phyloP scores from a whole-genome alignment of 306 rosid species.

The Ormosia emarginata region DNA sequence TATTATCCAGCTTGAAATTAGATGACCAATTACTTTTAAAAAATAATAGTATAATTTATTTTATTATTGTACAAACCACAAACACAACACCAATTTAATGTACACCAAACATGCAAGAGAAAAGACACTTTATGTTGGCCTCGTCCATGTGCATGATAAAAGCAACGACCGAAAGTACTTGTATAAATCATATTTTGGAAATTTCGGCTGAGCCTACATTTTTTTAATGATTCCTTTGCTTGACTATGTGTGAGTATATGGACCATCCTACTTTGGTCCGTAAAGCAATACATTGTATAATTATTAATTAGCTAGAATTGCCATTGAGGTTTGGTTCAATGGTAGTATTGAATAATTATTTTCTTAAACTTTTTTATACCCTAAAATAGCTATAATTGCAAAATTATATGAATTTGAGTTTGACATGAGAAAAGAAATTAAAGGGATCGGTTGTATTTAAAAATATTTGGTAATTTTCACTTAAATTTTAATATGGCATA shows the following conservation, averaged over 20 bases:
- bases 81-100: neutral
- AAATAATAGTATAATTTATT: no score
- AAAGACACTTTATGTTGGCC: constrained; percentile 8
- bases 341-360: neutral
- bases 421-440: neutral
- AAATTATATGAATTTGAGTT: neutral
- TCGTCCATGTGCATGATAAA: constrained; percentile 32
- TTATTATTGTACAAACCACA: neutral
- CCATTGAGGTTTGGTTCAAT: neutral
- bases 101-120: constrained; percentile 10
- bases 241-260: neutral
- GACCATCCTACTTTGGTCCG: constrained; percentile 3
- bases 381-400: neutral
- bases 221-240: neutral
- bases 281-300: neutral
- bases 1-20: no score
- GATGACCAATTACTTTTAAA: no score
- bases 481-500: neutral
- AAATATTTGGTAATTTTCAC: neutral
- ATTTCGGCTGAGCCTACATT: neutral
- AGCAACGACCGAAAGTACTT: constrained; percentile 33
- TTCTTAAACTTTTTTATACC: no score
- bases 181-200: neutral
- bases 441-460: neutral
- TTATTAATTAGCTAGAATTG: no score